These are phyloP conservation scores for Metschnikowia corniflorae DNA, from an alignment of 805 yeast species.

Conservation along the genomic window DNA sequence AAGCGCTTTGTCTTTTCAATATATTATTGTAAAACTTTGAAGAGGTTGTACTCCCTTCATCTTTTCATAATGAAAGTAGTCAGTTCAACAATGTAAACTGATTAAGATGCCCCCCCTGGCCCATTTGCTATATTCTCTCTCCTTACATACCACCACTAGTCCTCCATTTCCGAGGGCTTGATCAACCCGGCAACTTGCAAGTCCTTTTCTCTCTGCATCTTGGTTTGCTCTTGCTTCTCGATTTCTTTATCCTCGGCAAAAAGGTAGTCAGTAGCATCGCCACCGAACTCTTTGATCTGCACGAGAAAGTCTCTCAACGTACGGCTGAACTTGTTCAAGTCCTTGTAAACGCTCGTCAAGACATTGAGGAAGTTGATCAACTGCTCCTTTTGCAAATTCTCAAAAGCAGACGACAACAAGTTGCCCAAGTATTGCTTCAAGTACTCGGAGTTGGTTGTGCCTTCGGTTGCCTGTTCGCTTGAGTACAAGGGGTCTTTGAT, in stretches of 20 bases:
- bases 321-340: constrained; percentile 72
- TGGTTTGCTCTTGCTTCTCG: constrained; percentile 65
- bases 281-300: constrained; percentile 93
- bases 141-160: constrained; percentile 23
- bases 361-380: constrained; percentile 77
- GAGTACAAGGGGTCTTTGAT: constrained; percentile 76
- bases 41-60: too few relatives aligned
- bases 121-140: not conserved
- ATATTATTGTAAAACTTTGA: too few relatives aligned
- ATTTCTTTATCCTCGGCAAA: constrained; percentile 90
- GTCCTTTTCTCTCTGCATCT: constrained; percentile 74
- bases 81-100: too few relatives aligned
- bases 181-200: constrained; percentile 87
- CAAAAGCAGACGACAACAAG: constrained; percentile 85
- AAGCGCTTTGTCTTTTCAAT: too few relatives aligned
- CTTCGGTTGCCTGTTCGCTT: constrained; percentile 77
- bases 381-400: constrained; percentile 82
- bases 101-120: too few relatives aligned
- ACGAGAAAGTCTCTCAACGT: constrained; percentile 92
- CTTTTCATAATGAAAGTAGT: too few relatives aligned
- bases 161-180: constrained; percentile 93
- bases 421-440: constrained; percentile 77
- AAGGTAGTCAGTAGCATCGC: constrained; percentile 90
- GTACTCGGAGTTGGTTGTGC: constrained; percentile 76
- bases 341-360: constrained; percentile 67